Base-by-base conservation (phyloP, 768 basidiomycete genomes). In the Tylopilus rubrobrunneus region DNA sequence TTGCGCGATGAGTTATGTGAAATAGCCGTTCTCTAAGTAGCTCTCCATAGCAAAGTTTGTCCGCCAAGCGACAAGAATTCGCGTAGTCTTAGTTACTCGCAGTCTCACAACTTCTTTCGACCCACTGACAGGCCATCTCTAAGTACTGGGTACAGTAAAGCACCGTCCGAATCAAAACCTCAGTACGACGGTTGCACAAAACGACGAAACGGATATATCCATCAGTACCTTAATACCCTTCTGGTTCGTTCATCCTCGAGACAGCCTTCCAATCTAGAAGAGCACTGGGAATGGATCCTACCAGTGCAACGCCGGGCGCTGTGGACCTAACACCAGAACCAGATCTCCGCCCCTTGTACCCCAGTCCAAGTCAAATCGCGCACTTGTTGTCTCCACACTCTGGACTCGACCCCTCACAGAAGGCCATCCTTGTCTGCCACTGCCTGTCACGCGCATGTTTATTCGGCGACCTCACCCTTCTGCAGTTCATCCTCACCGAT, bases 291-390 rank as follows among this genome's bases (percentile, higher is more conserved):
- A 73, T 78, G 72, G 63, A 70, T 23, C 62, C 70, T 40, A 36
- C 57, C 28, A 40, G 34, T 33, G 51, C 65, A 46, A 59, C 67
- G 45, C 62, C 74, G 49, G 62, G 56, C 33, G 57, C 67, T 55
- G 65, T 83, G 59, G 83, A 89, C 69, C 70, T 89, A 28, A 76
- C 78, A 27, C 87, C 84, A 52, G 87, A 86, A 67, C 89, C 89
- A 57, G 91, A 93, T 70, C 74, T 93, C 48, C 81, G 86, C 65
- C 91, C 91, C 43, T 69, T 92, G 41, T 82, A 91, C 64, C 91
- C 91, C 27, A 85, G 83, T 34, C 77, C 81, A 21, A 61, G 77
- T 27, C 78, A 84, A 64, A 78, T 92, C 62, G 71, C 80, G 25
- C 76, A 77, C 50, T 80, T 86, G 43, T 76, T 92, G 60, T 82